phyloP scores from a whole-genome alignment of 202 grass and related monocot species.

The Schoenoplectus tabernaemontani region DNA sequence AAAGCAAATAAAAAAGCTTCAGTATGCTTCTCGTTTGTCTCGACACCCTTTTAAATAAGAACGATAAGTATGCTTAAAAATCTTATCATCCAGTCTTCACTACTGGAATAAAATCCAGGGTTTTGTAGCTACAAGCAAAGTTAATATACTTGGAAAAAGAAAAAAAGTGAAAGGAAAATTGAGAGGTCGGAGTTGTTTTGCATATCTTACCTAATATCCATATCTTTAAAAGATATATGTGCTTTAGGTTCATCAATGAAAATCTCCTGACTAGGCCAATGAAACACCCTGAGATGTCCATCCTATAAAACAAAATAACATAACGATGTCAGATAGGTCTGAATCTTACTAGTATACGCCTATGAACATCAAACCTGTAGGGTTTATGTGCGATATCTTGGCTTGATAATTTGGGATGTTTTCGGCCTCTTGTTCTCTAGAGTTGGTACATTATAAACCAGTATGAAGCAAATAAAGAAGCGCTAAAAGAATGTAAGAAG shows the following conservation, averaged over 20 bases:
- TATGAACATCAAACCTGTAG: no score
- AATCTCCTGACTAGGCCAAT: constrained; percentile 78
- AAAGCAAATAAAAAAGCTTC: constrained; percentile 9
- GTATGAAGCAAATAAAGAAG: background rate
- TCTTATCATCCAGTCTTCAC: background rate
- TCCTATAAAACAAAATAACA: constrained; percentile 40
- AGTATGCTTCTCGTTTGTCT: background rate
- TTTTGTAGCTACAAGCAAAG: background rate
- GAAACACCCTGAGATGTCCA: constrained; percentile 85
- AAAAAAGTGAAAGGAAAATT: background rate
- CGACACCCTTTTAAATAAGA: background rate
- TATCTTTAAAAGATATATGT: constrained; percentile 86
- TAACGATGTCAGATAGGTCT: background rate
- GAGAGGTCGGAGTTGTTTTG: background rate
- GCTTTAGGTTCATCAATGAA: constrained; percentile 93
- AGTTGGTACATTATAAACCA: background rate
- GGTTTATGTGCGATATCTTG: background rate
- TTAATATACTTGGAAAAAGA: no score
- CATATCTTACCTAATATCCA: constrained; percentile 84
- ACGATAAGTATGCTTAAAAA: background rate
- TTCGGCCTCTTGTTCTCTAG: background rate
- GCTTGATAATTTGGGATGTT: background rate
- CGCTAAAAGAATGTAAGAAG: background rate
- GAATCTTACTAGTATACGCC: background rate
- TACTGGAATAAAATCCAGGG: background rate